These are phyloP conservation scores for Fraxinus ornus DNA, from an alignment of 305 asterid species.

Conservation along the genomic window DNA sequence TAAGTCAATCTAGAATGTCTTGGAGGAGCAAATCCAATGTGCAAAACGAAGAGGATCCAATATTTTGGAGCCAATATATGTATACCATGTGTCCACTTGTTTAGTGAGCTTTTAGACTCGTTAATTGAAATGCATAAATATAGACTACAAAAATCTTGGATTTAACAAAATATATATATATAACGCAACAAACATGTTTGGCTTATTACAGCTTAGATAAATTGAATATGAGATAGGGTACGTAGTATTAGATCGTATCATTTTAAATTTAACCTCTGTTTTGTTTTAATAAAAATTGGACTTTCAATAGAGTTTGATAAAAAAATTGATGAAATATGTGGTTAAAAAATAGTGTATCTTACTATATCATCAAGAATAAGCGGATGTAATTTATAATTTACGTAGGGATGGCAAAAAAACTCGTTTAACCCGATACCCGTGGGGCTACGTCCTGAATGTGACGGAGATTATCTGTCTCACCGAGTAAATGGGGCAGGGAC, in stretches of 20 bases:
- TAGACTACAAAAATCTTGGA: background rate
- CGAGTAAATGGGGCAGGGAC: too few species aligned
- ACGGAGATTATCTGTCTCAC: too few species aligned
- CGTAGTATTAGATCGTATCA: background rate
- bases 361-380: slow-evolving; percentile 14
- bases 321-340: too few species aligned
- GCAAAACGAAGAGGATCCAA: slow-evolving; percentile 33
- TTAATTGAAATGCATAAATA: background rate
- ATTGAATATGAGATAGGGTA: background rate
- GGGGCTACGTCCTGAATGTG: too few species aligned
- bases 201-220: background rate
- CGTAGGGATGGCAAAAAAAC: too few species aligned
- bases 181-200: background rate
- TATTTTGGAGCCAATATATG: slow-evolving; percentile 28
- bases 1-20: slow-evolving; percentile 25
- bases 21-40: slow-evolving; percentile 18
- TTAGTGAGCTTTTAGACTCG: slow-evolving; percentile 28
- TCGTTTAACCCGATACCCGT: too few species aligned
- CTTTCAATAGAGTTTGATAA: too few species aligned
- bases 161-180: too few species aligned
- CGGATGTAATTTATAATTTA: slow-evolving; percentile 11
- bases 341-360: too few species aligned
- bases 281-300: too few species aligned
- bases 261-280: too few species aligned
- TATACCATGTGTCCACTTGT: slow-evolving; percentile 43